These are phyloP conservation scores for Davidsoniella eucalypti DNA, from an alignment of 2,329 filamentous ascomycete species.

Conservation along the genomic window DNA sequence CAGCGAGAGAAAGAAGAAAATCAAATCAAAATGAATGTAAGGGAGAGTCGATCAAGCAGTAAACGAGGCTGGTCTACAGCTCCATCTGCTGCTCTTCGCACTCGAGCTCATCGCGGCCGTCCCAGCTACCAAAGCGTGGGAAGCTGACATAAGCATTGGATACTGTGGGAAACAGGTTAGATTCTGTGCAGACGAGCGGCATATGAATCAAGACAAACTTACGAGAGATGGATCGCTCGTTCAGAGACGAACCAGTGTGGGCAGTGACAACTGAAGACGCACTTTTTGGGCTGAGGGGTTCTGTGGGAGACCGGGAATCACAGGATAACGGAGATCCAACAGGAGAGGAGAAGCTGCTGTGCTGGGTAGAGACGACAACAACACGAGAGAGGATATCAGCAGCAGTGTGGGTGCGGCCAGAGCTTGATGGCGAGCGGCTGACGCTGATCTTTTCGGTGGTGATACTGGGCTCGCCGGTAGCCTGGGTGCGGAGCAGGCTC, in stretches of 20 bases:
- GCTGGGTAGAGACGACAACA: conserved; percentile 8
- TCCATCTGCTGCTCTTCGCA: conserved; percentile 5
- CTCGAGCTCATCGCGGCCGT: conserved; percentile 21
- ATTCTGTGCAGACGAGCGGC: conserved; percentile 1
- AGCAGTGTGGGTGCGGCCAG: conserved; percentile 10
- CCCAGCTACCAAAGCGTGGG: conserved; percentile 55
- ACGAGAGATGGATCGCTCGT: conserved; percentile 16
- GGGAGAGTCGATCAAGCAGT: background rate
- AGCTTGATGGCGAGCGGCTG: conserved; percentile 7
- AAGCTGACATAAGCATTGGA: conserved; percentile 46
- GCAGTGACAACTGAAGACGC: conserved; percentile 1
- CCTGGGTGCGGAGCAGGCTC: conserved; percentile 12
- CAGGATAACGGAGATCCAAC: conserved; percentile 6
- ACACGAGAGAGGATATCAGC: conserved; percentile 12
- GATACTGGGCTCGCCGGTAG: conserved; percentile 10
- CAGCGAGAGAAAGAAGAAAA: background rate
- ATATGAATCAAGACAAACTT: conserved; percentile 16
- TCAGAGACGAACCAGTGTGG: background rate
- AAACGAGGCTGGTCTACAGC: background rate
- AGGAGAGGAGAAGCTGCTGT: conserved; percentile 6
- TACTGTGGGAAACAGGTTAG: conserved; percentile 2
- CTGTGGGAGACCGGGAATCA: conserved; percentile 1
- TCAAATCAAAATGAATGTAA: background rate
- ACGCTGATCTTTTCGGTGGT: conserved; percentile 11
- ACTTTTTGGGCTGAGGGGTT: conserved; percentile 2